Conservation (phyloP, 148 eudicot species). For the Euryodendron excelsum region DNA sequence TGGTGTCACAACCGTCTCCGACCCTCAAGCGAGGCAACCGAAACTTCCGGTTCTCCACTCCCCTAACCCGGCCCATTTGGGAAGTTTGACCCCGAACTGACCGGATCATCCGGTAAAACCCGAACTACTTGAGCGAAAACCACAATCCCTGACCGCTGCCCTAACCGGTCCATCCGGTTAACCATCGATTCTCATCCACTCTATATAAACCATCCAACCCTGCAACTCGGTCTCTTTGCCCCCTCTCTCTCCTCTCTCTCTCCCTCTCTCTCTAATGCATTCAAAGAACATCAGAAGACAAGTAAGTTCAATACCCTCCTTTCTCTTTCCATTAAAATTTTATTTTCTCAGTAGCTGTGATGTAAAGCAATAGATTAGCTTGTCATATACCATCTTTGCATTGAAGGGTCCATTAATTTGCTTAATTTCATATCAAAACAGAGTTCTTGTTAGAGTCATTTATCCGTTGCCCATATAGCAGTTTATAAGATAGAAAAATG, state of each 20-base stretch:
- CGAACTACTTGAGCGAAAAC: neutral
- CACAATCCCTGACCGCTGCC: conserved; percentile 16
- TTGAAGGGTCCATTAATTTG: neutral
- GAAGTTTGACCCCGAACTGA: conserved; percentile 11
- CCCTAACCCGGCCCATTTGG: conserved; percentile 30
- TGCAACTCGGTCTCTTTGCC: conserved; percentile 35
- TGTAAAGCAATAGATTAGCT: too few species aligned
- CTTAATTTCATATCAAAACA: neutral
- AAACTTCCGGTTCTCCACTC: conserved; percentile 28
- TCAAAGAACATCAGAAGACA: conserved; percentile 16
- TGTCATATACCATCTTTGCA: neutral
- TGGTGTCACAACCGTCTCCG: too few species aligned
- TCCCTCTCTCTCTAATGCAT: conserved; percentile 16
- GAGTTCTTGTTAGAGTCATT: neutral
- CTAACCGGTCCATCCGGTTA: conserved; percentile 68
- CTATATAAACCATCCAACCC: conserved; percentile 17
- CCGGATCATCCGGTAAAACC: conserved; percentile 39
- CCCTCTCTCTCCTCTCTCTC: conserved; percentile 17
- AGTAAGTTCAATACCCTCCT: conserved; percentile 28
- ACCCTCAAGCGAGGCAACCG: conserved; percentile 15
- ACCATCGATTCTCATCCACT: conserved; percentile 34
- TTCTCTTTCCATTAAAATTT: neutral
- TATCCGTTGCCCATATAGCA: neutral
- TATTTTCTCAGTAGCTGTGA: too few species aligned
- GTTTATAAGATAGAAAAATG: conserved; percentile 32